Percentiles rank a stretch among this genome's conserved stretches.
Conservation (phyloP, 345 rosid genomes). For the Euphorbia lathyris region DNA sequence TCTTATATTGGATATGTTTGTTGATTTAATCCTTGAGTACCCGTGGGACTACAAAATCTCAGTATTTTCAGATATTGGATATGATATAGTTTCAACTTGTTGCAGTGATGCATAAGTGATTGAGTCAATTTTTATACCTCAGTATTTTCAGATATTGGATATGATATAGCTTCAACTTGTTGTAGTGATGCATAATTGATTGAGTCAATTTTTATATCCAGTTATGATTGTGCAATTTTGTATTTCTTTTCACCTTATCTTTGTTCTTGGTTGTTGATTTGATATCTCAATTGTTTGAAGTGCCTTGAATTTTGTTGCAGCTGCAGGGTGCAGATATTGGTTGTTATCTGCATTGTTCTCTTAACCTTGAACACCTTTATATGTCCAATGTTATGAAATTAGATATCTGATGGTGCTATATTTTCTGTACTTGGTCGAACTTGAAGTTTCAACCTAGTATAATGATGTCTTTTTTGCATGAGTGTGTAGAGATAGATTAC, state of each 20-base stretch:
- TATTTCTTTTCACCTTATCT: not conserved
- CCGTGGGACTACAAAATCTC: conserved; percentile 5
- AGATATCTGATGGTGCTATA: not conserved
- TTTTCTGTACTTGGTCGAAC: not conserved
- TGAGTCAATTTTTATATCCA: not conserved
- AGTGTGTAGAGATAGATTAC: not conserved
- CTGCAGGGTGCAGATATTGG: no score
- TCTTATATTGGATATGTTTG: conserved; percentile 41
- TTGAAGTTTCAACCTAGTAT: not conserved
- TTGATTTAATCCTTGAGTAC: conserved; percentile 17
- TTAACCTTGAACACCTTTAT: not conserved
- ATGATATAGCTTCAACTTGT: conserved; percentile 10
- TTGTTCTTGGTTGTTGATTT: conserved; percentile 4
- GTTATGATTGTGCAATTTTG: not conserved
- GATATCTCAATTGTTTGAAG: not conserved
- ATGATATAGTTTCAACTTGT: no score
- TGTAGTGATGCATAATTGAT: not conserved
- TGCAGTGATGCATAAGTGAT: no score
- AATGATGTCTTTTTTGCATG: no score
- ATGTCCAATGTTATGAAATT: not conserved
- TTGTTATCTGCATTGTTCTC: not conserved
- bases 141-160: conserved; percentile 10
- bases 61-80: no score
- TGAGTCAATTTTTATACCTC: no score
- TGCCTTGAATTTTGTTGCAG: not conserved